phyloP scores from a whole-genome alignment of 768 basidiomycete genomes.

The Mycena vitilis region DNA sequence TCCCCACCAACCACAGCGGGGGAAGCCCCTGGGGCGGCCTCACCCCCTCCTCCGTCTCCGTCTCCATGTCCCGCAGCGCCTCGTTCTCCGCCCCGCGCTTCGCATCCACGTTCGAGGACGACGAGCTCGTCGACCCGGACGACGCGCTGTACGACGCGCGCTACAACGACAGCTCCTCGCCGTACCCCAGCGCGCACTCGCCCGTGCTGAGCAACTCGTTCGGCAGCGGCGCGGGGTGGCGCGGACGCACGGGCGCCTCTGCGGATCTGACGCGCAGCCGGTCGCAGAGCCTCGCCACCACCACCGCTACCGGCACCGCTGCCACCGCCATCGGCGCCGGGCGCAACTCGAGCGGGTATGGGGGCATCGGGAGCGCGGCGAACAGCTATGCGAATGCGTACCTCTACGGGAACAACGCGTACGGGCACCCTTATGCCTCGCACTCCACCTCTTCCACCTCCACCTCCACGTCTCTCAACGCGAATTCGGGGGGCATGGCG shows the following conservation, averaged over 20 bases:
- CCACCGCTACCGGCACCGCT: conserved; percentile 11
- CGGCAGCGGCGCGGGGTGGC: not conserved
- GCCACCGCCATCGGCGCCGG: conserved; percentile 19
- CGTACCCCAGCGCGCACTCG: no score
- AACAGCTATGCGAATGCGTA: conserved; percentile 23
- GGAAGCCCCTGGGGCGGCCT: conserved; percentile 2
- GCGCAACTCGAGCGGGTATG: conserved; percentile 1
- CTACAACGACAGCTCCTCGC: no score
- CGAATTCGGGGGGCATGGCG: no score
- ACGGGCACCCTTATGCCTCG: conserved; percentile 17
- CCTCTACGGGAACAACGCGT: conserved; percentile 29
- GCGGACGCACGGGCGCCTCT: conserved; percentile 14
- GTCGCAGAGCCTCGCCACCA: conserved; percentile 29
- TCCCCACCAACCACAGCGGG: not conserved
- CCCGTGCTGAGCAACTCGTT: not conserved
- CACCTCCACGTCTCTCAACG: no score
- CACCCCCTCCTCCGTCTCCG: not conserved
- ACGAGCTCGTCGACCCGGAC: conserved; percentile 34
- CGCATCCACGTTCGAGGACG: conserved; percentile 31
- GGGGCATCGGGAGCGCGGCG: conserved; percentile 12
- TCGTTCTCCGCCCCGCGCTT: conserved; percentile 19
- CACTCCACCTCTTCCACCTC: no score
- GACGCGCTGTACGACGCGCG: conserved; percentile 31
- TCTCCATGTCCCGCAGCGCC: conserved; percentile 5
- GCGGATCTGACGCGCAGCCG: conserved; percentile 33